Base-by-base conservation (phyloP, 345 rosid species). In the Lepidium africanum region DNA sequence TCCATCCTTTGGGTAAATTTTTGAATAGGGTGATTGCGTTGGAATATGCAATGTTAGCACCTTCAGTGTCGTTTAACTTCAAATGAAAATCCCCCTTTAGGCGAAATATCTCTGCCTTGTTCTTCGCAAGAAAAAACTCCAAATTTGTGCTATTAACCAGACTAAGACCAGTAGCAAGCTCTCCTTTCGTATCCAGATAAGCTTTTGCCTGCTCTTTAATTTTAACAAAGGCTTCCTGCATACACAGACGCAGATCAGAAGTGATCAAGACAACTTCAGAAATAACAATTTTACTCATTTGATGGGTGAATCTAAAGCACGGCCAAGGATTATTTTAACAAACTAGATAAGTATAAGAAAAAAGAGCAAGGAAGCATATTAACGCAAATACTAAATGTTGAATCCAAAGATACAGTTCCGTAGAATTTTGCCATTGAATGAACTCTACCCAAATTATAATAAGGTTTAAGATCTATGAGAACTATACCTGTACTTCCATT, bases 181-280 rank as follows among this genome's bases (percentile, higher is more conserved):
- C 97, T 56, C 95, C 89, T 76, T 83, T 93, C 85, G 81, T 87
- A 71, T 88, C 92, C 60, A 90, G 79, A 78, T 83, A 83, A 67
- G 98, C 86, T 73, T 90, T 90, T 74, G 97, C 97, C 80, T 93
- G 98, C 81, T 93, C 98, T 71, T 81, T 84, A 82, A 93, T 90
- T 78, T 90, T 93, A 70, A 90, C 94, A 77, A 93, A 88, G 62
- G 97, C 96, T 80, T 93, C 98, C 98, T 93, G 85, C 69, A 79
- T 47, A 55, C 40, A 78, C 41, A 63, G 37, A 76, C 59, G 11
- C 71, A 25, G 39, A 37, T 36, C 12, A 57, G 39, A 55, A 15
- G 33, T 35, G 38, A 38, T 30, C 59, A 49, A 71, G 72, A 58
- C 14, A 57, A 33, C 59, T 58, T 65, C 11, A 66, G 47, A 39